Percentiles rank a stretch among this genome's conserved stretches.
These are phyloP conservation scores for Aurantiochytrium sp. DNA, from an alignment of 108 stramenopile species.

Conservation along the genomic window DNA sequence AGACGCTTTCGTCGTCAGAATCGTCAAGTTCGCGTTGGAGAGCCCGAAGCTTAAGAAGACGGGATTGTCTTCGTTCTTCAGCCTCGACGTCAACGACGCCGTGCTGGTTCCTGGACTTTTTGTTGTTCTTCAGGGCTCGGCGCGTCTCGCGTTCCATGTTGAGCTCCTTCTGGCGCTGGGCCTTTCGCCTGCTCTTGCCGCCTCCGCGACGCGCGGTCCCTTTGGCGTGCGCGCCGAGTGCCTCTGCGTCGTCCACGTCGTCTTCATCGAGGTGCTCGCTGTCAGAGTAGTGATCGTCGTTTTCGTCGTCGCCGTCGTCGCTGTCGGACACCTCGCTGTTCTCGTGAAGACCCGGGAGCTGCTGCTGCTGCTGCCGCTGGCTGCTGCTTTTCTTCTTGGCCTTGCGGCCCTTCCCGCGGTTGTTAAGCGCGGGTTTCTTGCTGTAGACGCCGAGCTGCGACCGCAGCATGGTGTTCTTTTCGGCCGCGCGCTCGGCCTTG, in stretches of 20 bases:
- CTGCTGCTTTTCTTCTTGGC: background rate
- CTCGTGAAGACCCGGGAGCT: too few species aligned
- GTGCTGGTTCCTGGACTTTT: background rate
- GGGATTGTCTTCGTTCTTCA: background rate
- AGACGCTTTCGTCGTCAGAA: background rate
- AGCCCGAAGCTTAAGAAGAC: background rate
- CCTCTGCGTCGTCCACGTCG: background rate
- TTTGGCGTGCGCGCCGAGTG: background rate
- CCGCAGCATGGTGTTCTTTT: background rate
- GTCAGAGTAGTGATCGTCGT: background rate
- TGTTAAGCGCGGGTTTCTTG: background rate
- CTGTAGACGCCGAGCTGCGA: background rate
- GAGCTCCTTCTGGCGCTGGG: background rate
- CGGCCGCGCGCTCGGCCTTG: background rate
- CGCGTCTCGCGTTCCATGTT: background rate
- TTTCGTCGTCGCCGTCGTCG: background rate
- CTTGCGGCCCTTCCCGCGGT: background rate
- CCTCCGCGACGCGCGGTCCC: background rate
- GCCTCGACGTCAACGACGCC: background rate
- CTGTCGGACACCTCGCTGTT: background rate
- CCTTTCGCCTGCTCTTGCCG: background rate
- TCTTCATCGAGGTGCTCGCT: background rate
- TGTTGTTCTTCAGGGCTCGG: background rate
- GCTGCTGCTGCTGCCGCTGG: background rate
- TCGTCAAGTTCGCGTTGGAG: background rate